A percentile compares a stretch with the other conserved stretches of the same genome.
phyloP scores from a whole-genome alignment of 495 filamentous ascomycete genomes.

The Penicillium taxi region DNA sequence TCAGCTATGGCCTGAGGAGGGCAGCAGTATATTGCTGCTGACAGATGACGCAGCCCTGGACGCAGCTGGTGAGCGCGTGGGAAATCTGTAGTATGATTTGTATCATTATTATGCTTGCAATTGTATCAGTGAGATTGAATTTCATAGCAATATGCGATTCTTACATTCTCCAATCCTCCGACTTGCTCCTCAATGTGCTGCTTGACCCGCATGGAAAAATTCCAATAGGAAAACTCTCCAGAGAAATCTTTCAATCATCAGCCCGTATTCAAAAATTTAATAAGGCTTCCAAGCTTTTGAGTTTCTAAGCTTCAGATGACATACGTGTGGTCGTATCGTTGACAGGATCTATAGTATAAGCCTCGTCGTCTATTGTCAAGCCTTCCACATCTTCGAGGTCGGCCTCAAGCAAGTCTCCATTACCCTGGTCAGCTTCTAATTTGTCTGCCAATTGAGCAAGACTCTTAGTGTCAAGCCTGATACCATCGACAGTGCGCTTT shows the following conservation, averaged over 20 bases:
- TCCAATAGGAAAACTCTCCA: slow-evolving; percentile 36
- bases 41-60: slow-evolving; percentile 15
- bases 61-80: slow-evolving; percentile 26
- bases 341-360: slow-evolving; percentile 24
- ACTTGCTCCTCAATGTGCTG: slow-evolving; percentile 25
- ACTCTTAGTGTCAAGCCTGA: slow-evolving; percentile 16
- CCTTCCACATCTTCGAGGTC: slow-evolving; percentile 14
- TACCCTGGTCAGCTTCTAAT: slow-evolving; percentile 7
- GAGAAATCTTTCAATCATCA: slow-evolving; percentile 27
- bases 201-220: slow-evolving; percentile 33
- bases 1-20: slow-evolving; percentile 32
- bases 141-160: too few relatives aligned
- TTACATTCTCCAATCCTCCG: slow-evolving; percentile 13
- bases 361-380: slow-evolving; percentile 18
- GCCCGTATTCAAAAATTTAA: too few relatives aligned
- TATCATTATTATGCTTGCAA: slow-evolving; percentile 7
- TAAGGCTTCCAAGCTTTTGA: neutral
- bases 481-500: slow-evolving; percentile 14
- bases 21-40: slow-evolving; percentile 22
- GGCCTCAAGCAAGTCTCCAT: slow-evolving; percentile 1
- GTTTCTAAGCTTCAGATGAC: slow-evolving; percentile 3
- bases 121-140: slow-evolving; percentile 5
- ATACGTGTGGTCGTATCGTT: slow-evolving; percentile 25
- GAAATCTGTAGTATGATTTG: slow-evolving; percentile 16
- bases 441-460: slow-evolving; percentile 15